Evolutionary conservation across 345 rosid genomes (phyloP), one percentile per base, ranked within the genome.

Genomic region (Bretschneidera sinensis): DNA sequence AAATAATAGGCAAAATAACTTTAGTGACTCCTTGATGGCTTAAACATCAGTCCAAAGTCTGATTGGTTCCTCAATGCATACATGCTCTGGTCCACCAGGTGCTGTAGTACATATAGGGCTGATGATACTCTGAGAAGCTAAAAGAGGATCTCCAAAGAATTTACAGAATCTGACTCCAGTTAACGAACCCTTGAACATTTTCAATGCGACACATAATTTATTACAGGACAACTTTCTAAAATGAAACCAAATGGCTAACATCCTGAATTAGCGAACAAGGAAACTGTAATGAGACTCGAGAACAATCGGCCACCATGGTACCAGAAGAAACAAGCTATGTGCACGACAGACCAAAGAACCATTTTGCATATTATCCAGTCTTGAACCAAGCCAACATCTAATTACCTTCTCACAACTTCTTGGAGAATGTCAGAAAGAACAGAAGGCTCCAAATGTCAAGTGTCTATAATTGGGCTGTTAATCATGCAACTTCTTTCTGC

Each of bases 181-280:
- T 3, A 51, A 63, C 25, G 43, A 61, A 65, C 61, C 69, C 64
- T 57, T 51, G 45, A 21, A 31, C 24, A 51, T 19, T 28, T 33
- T 39, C 25, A 53, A 24, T 56, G 59, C 57, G 43, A 63, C 65
- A 50, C 64, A 63, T 65, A 17, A 56, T 24, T 61, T 65, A 54
- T 62, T 61, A 62, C 25, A 68, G 35, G 51, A 71, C 55, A 68
- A 65, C 71, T 68, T 65, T 54, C 61, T 54, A 61, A 61, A 59
- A 54, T 58, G 54, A 35, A 49, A 64, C 60, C 53, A 24, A 66
- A 62, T 33, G 60, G 64, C 65, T 57, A 67, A 64, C 51, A 61
- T 60, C 65, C 69, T 21, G 61, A 63, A 43, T 57, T 56, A 54
- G 63, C 64, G 20, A 31, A 51, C 17, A 59, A 59, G 53, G 25